These are phyloP conservation scores for Nakazawaea ishiwadae DNA, from an alignment of 805 yeast genomes.

Conservation along the genomic window DNA sequence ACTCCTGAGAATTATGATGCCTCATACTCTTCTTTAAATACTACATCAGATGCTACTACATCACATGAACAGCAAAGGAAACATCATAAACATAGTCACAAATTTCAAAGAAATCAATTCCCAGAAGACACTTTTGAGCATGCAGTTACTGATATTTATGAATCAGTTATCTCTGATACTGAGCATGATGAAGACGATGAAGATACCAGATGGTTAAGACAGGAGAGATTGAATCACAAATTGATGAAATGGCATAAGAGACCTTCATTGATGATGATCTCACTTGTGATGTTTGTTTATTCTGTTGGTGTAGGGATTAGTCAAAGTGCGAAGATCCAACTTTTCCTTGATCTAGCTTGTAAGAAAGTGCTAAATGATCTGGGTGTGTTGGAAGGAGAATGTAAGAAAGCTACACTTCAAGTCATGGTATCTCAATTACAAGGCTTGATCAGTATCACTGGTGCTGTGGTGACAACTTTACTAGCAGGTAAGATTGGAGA, in stretches of 20 bases:
- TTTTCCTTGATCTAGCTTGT: slow-evolving; percentile 10
- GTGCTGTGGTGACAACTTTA: slow-evolving; percentile 42
- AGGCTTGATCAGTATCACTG: slow-evolving; percentile 34
- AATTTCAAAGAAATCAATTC: slow-evolving; percentile 3
- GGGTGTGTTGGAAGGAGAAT: slow-evolving; percentile 15
- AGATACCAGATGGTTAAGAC: slow-evolving; percentile 47
- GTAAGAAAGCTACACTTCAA: slow-evolving; percentile 39
- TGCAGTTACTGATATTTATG: slow-evolving; percentile 26
- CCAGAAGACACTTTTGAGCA: slow-evolving; percentile 13
- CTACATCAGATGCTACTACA: background rate
- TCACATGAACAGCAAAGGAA: background rate
- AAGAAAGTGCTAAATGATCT: background rate
- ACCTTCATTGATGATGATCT: slow-evolving; percentile 43
- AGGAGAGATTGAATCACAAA: slow-evolving; percentile 39
- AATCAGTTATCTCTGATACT: slow-evolving; percentile 31
- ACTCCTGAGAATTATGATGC: background rate
- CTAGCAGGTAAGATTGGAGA: slow-evolving; percentile 63
- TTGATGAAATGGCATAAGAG: slow-evolving; percentile 41
- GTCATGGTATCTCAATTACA: slow-evolving; percentile 42
- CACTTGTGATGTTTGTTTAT: slow-evolving; percentile 8
- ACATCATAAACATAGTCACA: background rate
- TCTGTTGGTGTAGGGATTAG: slow-evolving; percentile 6
- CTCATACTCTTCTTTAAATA: background rate
- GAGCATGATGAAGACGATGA: slow-evolving; percentile 32
- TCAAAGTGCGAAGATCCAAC: slow-evolving; percentile 9